Percentiles rank a stretch among this genome's conserved stretches.
Conservation (phyloP, 2,329 filamentous ascomycete genomes). For the Calonectria leucothoes region DNA sequence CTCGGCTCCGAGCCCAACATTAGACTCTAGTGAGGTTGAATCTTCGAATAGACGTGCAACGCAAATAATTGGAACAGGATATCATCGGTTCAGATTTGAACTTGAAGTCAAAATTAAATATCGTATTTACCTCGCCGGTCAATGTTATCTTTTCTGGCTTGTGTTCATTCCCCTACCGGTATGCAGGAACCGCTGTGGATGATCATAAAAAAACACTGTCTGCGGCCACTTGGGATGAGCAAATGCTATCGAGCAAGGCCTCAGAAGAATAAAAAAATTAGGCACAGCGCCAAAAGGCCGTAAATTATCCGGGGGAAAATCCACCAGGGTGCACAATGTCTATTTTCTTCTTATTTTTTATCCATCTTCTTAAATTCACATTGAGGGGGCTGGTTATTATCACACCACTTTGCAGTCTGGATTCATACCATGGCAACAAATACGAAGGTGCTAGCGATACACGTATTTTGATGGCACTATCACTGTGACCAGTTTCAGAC, state of each 20-base stretch:
- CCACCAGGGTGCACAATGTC: too few species aligned
- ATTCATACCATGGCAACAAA: background rate
- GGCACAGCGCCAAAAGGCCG: background rate
- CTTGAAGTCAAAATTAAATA: too few species aligned
- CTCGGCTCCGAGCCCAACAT: background rate
- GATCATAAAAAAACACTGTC: background rate
- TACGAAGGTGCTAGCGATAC: background rate
- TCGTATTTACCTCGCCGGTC: background rate
- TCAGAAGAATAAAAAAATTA: background rate
- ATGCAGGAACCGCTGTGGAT: background rate
- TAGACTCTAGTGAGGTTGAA: background rate
- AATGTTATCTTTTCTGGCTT: background rate
- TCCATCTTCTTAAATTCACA: background rate
- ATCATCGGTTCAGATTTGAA: background rate
- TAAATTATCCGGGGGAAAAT: background rate
- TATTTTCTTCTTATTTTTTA: background rate
- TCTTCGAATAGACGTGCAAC: background rate
- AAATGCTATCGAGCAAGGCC: background rate
- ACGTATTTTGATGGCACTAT: background rate
- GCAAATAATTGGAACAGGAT: background rate
- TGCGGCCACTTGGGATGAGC: background rate
- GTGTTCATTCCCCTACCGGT: background rate
- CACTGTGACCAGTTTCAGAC: background rate
- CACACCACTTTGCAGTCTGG: background rate
- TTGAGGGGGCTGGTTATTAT: background rate